phyloP scores from a whole-genome alignment of 257 asterid species.

The Verbascum thapsus region DNA sequence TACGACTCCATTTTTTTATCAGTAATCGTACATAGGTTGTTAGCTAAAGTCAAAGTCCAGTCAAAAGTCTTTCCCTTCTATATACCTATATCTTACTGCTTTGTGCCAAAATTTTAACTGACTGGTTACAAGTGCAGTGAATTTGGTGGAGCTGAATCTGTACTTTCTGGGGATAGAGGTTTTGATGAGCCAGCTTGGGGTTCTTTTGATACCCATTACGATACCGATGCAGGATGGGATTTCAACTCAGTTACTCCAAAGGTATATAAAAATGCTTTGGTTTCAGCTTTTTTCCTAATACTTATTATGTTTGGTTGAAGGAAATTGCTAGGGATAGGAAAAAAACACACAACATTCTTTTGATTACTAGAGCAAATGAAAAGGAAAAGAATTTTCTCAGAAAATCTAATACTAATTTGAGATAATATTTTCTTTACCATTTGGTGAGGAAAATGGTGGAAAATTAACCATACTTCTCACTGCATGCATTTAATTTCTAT shows the following conservation, averaged over 20 bases:
- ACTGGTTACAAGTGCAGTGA: slow-evolving; percentile 56
- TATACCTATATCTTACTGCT: slow-evolving; percentile 6
- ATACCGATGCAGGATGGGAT: slow-evolving; percentile 71
- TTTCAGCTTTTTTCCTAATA: slow-evolving; percentile 8
- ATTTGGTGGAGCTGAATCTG: slow-evolving; percentile 50
- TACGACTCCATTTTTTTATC: not conserved
- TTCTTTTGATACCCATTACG: slow-evolving; percentile 64
- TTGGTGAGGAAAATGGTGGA: no score
- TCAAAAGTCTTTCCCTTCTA: slow-evolving; percentile 5
- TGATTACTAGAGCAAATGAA: no score
- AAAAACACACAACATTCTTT: no score
- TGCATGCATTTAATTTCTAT: no score
- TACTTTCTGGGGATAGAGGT: slow-evolving; percentile 52
- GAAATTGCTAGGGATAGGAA: no score
- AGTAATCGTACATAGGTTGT: no score
- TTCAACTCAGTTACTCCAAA: slow-evolving; percentile 48
- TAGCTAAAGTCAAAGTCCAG: not conserved
- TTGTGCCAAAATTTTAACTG: slow-evolving; percentile 10
- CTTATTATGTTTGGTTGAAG: no score
- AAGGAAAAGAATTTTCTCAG: no score
- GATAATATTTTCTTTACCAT: no score
- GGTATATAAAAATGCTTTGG: slow-evolving; percentile 40
- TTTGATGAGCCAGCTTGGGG: slow-evolving; percentile 85
- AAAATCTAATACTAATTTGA: no score
- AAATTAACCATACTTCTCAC: no score